Evolutionary conservation across 257 asterid species (phyloP), one percentile per base, ranked within the genome.

Genomic region (Primulina huaijiensis): DNA sequence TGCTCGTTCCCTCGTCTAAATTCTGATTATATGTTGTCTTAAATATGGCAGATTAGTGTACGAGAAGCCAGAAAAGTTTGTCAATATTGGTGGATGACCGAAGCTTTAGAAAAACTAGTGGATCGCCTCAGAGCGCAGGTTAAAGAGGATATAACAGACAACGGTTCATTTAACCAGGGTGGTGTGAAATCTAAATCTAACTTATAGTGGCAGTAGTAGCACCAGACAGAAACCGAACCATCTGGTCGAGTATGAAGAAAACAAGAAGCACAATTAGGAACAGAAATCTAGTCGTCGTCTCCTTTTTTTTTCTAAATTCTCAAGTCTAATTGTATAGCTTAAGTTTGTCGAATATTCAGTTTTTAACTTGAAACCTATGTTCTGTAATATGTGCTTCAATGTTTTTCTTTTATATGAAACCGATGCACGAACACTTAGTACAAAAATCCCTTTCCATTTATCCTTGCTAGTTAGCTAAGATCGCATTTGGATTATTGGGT

Each of bases 21-120:
- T 40, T 10, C 50, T 14, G 57, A 50, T 50, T 50, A 12, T 17
- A 16, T 50, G 57, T 50, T 17, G 57, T 50, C 57, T 50, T 38
- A 12, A 50, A 50, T 1, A 50, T 50, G 57, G 71, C 81, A 82
- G 89, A 25, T 85, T 31, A 82, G 88, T 60, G 86, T 85, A 16
- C 67, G 76, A 67, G 90, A 85, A 68, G 90, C 90, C 43, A 77
- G 86, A 67, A 81, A 75, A 19, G 79, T 77, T 38, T 81, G 88
- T 43, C 84, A 77, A 46, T 83, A 82, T 72, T 78, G 85, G 88
- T 85, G 90, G 90, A 85, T 82, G 90, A 85, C 83, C 31, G 88
- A 82, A 58, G 88, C 90, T 10, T 79, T 85, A 64, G 88, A 82
- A 60, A 4, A 71, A 66, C 70, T 82, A 14, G 83, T 82, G 8